Base-by-base conservation (phyloP, 176 grass and related monocot species). In the Areca catechu region DNA sequence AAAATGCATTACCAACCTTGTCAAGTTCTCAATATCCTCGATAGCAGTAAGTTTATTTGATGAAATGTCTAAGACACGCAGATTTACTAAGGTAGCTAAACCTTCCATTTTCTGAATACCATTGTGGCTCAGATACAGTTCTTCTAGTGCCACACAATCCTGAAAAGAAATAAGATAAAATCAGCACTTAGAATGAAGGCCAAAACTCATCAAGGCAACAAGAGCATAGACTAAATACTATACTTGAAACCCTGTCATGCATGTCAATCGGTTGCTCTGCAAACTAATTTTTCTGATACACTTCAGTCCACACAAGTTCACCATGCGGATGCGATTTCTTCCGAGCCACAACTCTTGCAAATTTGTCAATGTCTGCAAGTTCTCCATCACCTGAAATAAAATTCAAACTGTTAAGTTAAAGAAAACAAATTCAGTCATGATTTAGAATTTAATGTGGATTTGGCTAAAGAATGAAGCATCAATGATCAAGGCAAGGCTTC, bases 101-200 rank as follows among this genome's bases (percentile, higher is more conserved):
- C 81, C 84, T 80, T 98, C 88, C 84, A 98, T 89, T 62, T 82
- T 98, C 77, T 92, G 78, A 37, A 98, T 98, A 55, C 93, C 88
- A 74, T 89, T 98, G 65, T 98, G 93, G 60, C 93, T 92, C 61
- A 98, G 70, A 57, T 98, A 98, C 62, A 98, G 37, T 73, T 98
- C 88, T 79, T 98, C 93, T 56, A 98, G 56, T 12, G 76, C 81
- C 69, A 78, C 47, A 53, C 93, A 92, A 37, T 71, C 87, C 88
- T 92, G 68, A 77, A 67, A 74, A 49, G 19, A 56, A 79, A 16
- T 9, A 52, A 50, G 27, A 68, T 60, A 24, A 73, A 60, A 37
- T 60, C 18, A 15, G 16, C 47, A 60, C 22, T 10, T 53, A 29
- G 7, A 37, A 37, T 37, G 30, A 37, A 28, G 19, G 15, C 20